A percentile compares a stretch with the other conserved stretches of the same genome.
phyloP scores from a whole-genome alignment of 192 early-diverging fungal genomes.

The Umbelopsis sp. region DNA sequence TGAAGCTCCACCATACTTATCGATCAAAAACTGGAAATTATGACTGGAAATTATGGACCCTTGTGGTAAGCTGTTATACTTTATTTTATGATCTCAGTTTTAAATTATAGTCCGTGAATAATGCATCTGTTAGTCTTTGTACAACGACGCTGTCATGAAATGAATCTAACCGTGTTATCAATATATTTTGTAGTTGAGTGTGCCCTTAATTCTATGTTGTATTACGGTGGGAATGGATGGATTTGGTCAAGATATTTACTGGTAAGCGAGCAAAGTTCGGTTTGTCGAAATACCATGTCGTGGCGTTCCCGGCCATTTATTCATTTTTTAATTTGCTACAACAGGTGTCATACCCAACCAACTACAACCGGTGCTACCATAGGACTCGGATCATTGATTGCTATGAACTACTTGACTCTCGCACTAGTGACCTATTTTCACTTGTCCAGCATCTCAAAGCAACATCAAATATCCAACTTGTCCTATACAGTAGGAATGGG shows the following conservation, averaged over 20 bases:
- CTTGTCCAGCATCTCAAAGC: slow-evolving; percentile 1
- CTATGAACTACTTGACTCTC: neutral
- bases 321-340: neutral
- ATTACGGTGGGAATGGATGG: neutral
- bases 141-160: neutral
- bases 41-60: neutral
- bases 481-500: slow-evolving; percentile 7
- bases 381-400: slow-evolving; percentile 5
- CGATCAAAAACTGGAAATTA: neutral
- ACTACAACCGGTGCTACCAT: slow-evolving; percentile 13
- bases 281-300: neutral
- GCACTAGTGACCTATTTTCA: neutral
- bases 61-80: neutral
- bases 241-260: slow-evolving; percentile 11
- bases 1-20: neutral
- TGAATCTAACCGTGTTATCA: neutral
- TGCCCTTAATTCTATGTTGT: neutral
- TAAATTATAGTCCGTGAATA: neutral
- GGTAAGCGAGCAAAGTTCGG: neutral
- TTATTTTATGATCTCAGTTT: neutral
- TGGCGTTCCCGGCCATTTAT: neutral
- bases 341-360: slow-evolving; percentile 13
- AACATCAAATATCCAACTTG: neutral
- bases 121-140: neutral
- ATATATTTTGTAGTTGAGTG: neutral